Base-by-base conservation (phyloP, 2,329 filamentous ascomycete genomes). In the Cercospora zeina region DNA sequence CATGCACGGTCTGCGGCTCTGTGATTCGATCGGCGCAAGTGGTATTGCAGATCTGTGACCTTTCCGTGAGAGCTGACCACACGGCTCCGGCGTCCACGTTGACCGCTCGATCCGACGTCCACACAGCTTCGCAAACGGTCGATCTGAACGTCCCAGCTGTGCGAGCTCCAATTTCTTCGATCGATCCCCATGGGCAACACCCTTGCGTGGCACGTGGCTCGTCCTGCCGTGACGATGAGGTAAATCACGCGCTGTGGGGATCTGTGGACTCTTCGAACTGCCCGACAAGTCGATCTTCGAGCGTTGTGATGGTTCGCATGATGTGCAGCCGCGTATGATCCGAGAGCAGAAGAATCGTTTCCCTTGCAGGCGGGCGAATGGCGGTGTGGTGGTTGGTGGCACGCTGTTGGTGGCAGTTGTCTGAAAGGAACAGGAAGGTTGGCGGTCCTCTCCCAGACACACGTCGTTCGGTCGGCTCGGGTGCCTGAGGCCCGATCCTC, bases 61-160 rank as follows among this genome's bases (percentile, higher is more conserved):
- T 24, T 53, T 34, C 8, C 31, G 49, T 27, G 31, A 19, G 49
- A 53, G 49, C 49, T 31, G 49, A 21, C 10, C 10, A n/a, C 16
- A 53, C 49, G 49, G 49, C 49, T 33, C 16, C 49, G 27, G 14
- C 49, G 33, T 21, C 49, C 49, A 53, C 49, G 27, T 11, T 33
- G 33, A 33, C 49, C 49, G 49, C 49, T 53, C 49, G 49, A 53
- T 53, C 49, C 49, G 49, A 34, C 49, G 14, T 53, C 31, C 49
- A 53, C 11, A 53, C 2, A 34, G 49, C 49, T 53, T 53, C 13
- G 8, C 49, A 6, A 13, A 53, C 10, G 19, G 14, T 24, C 30
- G 9, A 10, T 34, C 2, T 49, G 21, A 34, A 53, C 4, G 49
- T 53, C 31, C 49, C 49, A 53, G 49, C 30, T 34, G 49, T 53